A percentile compares a stretch with the other conserved stretches of the same genome.
Evolutionary conservation across 148 eudicot genomes (phyloP).

Genomic region (Tetragonia tetragonoides): DNA sequence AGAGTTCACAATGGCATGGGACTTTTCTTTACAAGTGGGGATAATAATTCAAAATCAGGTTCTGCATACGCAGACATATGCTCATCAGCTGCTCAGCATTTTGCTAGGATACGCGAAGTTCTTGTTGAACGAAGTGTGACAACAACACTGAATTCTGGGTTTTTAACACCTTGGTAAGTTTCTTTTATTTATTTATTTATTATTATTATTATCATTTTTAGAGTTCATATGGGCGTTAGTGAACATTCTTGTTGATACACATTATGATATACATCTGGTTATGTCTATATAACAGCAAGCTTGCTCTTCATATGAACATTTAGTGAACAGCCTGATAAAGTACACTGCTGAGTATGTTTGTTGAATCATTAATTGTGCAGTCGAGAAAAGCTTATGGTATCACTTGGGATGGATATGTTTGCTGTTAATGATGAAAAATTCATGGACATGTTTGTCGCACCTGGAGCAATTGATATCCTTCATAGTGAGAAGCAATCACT

Average conservation of each 20-base stretch:
- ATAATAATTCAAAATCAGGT: constrained; percentile 49
- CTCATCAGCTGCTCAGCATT: constrained; percentile 82
- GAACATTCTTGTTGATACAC: too few species aligned
- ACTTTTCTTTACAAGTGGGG: constrained; percentile 45
- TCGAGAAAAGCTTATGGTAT: constrained; percentile 77
- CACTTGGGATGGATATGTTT: constrained; percentile 80
- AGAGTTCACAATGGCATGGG: constrained; percentile 49
- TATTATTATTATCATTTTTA: too few species aligned
- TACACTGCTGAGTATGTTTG: background rate
- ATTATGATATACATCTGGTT: background rate
- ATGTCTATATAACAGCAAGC: too few species aligned
- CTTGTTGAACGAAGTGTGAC: constrained; percentile 89
- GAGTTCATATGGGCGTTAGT: too few species aligned
- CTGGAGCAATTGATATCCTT: constrained; percentile 81
- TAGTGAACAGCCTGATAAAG: too few species aligned
- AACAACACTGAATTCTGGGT: constrained; percentile 83
- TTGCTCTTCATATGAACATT: too few species aligned
- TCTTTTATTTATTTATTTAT: background rate
- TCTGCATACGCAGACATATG: constrained; percentile 88
- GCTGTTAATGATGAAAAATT: constrained; percentile 89
- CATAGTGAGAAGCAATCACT: constrained; percentile 73
- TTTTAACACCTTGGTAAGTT: constrained; percentile 85
- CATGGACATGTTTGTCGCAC: constrained; percentile 98
- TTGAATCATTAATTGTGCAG: constrained; percentile 34
- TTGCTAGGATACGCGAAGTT: constrained; percentile 94